Percentiles rank a stretch among this genome's conserved stretches.
phyloP scores from a whole-genome alignment of 2,329 filamentous ascomycete species.

The Claviceps purpurea region DNA sequence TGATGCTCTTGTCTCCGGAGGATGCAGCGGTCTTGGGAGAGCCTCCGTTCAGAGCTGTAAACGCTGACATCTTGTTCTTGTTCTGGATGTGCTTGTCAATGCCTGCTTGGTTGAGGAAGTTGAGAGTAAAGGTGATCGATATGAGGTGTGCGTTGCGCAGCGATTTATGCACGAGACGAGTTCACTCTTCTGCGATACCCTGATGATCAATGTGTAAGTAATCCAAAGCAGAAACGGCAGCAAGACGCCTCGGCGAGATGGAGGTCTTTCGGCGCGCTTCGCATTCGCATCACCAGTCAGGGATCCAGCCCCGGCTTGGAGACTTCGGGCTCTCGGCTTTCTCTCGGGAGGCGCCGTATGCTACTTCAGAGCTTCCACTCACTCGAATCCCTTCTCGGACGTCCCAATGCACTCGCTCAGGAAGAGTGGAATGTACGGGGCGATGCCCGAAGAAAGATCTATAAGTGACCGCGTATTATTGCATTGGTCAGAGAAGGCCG shows the following conservation, averaged over 20 bases:
- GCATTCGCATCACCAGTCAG: not conserved
- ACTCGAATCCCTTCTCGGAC: no score
- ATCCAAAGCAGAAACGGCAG: not conserved
- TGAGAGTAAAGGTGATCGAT: not conserved
- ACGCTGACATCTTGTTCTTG: constrained; percentile 30
- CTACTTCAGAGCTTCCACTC: not conserved
- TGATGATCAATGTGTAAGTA: not conserved
- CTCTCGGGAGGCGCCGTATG: not conserved
- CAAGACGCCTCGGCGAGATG: constrained; percentile 7
- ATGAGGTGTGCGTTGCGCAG: not conserved
- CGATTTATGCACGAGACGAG: not conserved
- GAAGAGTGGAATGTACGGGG: not conserved
- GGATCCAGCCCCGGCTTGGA: constrained; percentile 6
- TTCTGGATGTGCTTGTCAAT: not conserved
- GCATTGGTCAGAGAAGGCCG: not conserved
- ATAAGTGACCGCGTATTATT: not conserved
- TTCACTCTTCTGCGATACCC: not conserved
- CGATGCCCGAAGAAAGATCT: not conserved
- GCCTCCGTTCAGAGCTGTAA: constrained; percentile 37
- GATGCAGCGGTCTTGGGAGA: constrained; percentile 30
- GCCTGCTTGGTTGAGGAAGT: not conserved
- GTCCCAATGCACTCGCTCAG: not conserved
- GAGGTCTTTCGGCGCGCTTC: constrained; percentile 1
- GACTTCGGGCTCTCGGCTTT: not conserved
- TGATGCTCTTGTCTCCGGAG: constrained; percentile 17